Conservation (phyloP, 768 basidiomycete species). For the Russula ochroleuca region DNA sequence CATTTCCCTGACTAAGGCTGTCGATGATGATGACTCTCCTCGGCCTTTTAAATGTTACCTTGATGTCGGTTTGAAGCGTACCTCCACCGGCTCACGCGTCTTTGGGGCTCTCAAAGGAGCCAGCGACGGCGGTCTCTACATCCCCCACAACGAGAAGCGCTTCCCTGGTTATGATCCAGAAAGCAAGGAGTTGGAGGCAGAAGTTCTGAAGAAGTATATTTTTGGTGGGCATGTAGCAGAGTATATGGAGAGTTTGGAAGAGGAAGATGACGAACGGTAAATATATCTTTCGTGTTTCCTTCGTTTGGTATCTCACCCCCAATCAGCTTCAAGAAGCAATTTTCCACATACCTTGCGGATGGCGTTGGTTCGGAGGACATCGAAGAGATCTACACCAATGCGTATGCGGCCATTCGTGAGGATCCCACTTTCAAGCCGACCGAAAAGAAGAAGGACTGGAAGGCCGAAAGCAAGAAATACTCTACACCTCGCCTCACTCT, state of each 20-base stretch:
- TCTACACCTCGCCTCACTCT: constrained; percentile 62
- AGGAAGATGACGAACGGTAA: constrained; percentile 97
- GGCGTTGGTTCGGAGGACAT: constrained; percentile 95
- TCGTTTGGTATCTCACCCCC: constrained; percentile 19
- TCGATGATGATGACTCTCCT: constrained; percentile 90
- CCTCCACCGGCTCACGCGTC: constrained; percentile 94
- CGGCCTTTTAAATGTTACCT: constrained; percentile 99
- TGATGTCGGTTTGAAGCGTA: constrained; percentile 96
- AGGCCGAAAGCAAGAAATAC: constrained; percentile 73
- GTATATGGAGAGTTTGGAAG: constrained; percentile 99
- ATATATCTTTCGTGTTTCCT: constrained; percentile 28
- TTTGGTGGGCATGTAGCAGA: constrained; percentile 96
- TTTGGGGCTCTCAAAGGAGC: constrained; percentile 99
- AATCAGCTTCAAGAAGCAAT: constrained; percentile 92
- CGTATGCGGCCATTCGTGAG: constrained; percentile 93
- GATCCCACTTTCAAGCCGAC: constrained; percentile 87
- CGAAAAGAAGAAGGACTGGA: constrained; percentile 91
- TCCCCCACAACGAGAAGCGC: constrained; percentile 95
- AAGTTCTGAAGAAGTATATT: constrained; percentile 96
- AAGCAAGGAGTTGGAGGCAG: constrained; percentile 86
- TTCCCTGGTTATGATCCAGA: constrained; percentile 98
- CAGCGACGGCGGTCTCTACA: constrained; percentile 93
- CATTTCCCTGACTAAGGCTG: constrained; percentile 71
- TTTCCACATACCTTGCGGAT: constrained; percentile 91
- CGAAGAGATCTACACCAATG: constrained; percentile 90